phyloP scores from a whole-genome alignment of 225 moss, liverwort and hornwort genomes.

The Neckera pumila region DNA sequence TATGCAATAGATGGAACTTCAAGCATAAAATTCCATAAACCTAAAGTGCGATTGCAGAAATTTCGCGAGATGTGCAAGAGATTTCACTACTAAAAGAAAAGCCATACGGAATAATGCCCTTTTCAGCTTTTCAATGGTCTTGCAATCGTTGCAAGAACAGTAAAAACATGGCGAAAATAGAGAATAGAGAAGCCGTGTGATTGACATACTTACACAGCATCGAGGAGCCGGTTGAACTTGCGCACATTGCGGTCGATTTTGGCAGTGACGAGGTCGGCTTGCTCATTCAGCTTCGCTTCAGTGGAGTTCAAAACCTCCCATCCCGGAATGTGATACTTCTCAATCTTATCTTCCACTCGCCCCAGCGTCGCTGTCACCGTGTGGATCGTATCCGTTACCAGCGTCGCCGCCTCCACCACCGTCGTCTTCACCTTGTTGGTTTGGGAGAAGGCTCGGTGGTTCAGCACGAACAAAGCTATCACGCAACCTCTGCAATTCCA shows the following conservation, averaged over 20 bases:
- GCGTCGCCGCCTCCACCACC: slow-evolving; percentile 28
- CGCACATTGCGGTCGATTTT: slow-evolving; percentile 33
- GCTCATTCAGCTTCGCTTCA: slow-evolving; percentile 17
- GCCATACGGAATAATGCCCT: not conserved
- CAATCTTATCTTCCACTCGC: slow-evolving; percentile 18
- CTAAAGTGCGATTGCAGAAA: too few species aligned
- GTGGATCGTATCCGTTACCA: slow-evolving; percentile 45
- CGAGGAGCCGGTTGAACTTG: slow-evolving; percentile 26
- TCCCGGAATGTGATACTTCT: slow-evolving; percentile 33
- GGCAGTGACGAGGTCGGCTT: slow-evolving; percentile 30
- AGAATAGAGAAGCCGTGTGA: not conserved
- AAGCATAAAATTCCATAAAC: not conserved
- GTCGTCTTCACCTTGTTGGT: slow-evolving; percentile 43
- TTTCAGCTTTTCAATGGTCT: not conserved
- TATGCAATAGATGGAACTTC: not conserved
- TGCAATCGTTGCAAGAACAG: not conserved
- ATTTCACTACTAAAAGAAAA: not conserved
- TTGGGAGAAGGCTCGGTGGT: slow-evolving; percentile 29
- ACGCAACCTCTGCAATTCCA: slow-evolving; percentile 33
- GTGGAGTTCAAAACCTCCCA: slow-evolving; percentile 34
- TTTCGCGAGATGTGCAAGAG: not conserved
- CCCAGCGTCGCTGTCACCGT: slow-evolving; percentile 30
- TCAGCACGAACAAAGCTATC: slow-evolving; percentile 39
- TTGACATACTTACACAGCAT: slow-evolving; percentile 26
- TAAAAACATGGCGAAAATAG: not conserved